A percentile compares a stretch with the other conserved stretches of the same genome.
phyloP scores from a whole-genome alignment of 805 yeast genomes.

The Candida oleophila region DNA sequence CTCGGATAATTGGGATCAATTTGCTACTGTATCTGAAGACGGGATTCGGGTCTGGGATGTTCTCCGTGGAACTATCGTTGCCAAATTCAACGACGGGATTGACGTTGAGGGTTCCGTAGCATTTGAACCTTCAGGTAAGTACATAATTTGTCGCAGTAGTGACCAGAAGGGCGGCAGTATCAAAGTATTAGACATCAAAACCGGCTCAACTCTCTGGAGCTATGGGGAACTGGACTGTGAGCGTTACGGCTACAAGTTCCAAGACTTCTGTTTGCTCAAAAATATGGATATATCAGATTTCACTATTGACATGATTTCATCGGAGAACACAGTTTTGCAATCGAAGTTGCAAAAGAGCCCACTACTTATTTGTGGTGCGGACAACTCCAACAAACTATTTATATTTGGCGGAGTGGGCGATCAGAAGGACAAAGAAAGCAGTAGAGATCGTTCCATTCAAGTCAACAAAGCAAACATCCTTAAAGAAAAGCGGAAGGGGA shows the following conservation, averaged over 20 bases:
- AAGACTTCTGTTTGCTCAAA: constrained; percentile 8
- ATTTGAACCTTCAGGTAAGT: constrained; percentile 29
- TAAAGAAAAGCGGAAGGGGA: constrained; percentile 1
- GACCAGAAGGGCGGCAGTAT: neutral
- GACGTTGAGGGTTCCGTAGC: constrained; percentile 13
- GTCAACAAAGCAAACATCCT: neutral
- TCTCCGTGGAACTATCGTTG: neutral
- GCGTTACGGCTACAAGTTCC: neutral
- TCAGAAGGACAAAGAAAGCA: neutral
- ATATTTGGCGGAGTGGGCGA: constrained; percentile 9
- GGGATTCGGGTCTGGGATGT: constrained; percentile 4
- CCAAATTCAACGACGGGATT: neutral
- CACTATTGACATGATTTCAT: constrained; percentile 14
- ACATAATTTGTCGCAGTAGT: neutral
- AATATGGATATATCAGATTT: constrained; percentile 10
- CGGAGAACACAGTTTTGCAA: constrained; percentile 16
- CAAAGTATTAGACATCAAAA: neutral
- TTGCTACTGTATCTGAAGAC: constrained; percentile 19
- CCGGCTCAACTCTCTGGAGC: neutral
- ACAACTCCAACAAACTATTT: constrained; percentile 11
- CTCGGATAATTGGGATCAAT: constrained; percentile 22
- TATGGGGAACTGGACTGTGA: neutral
- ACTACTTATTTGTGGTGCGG: constrained; percentile 12
- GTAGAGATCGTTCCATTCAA: constrained; percentile 8
- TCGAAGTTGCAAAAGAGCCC: constrained; percentile 13